Evolutionary conservation across 2,329 filamentous ascomycete species (phyloP).

Genomic region (Diatrype stigma): DNA sequence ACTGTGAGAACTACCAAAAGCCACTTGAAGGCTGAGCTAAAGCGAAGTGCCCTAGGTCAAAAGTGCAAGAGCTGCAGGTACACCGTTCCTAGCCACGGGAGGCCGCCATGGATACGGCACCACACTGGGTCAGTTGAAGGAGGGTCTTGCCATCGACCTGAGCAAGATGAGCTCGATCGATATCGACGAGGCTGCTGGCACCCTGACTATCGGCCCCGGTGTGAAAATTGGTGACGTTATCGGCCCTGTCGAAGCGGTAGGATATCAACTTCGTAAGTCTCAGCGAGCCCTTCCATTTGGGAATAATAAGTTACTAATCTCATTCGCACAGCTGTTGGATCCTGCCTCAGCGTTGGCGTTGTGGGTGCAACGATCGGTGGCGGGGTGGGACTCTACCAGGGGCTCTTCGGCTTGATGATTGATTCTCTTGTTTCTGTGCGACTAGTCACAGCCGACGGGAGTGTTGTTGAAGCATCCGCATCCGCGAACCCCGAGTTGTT

Average conservation of each 20-base stretch:
- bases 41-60: constrained; percentile 9
- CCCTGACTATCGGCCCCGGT: constrained; percentile 45
- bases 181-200: constrained; percentile 17
- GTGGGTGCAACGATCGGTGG: constrained; percentile 14
- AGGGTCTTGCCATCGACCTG: constrained; percentile 14
- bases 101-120: constrained; percentile 13
- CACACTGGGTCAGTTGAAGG: constrained; percentile 4
- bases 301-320: background rate
- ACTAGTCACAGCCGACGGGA: constrained; percentile 12
- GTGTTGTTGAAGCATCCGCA: constrained; percentile 9
- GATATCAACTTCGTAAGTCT: constrained; percentile 17
- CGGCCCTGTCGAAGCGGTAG: constrained; percentile 8
- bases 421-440: constrained; percentile 12
- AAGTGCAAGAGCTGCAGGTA: constrained; percentile 2
- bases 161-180: constrained; percentile 22
- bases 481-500: constrained; percentile 14
- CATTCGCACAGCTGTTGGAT: constrained; percentile 5
- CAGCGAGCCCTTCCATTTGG: background rate
- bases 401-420: constrained; percentile 13
- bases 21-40: background rate
- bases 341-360: constrained; percentile 4
- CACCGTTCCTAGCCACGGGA: constrained; percentile 14
- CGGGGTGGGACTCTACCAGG: constrained; percentile 11
- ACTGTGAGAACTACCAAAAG: constrained; percentile 3
- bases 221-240: constrained; percentile 56